phyloP scores from a whole-genome alignment of 768 basidiomycete genomes.

The Pleurotus tuber-regium region DNA sequence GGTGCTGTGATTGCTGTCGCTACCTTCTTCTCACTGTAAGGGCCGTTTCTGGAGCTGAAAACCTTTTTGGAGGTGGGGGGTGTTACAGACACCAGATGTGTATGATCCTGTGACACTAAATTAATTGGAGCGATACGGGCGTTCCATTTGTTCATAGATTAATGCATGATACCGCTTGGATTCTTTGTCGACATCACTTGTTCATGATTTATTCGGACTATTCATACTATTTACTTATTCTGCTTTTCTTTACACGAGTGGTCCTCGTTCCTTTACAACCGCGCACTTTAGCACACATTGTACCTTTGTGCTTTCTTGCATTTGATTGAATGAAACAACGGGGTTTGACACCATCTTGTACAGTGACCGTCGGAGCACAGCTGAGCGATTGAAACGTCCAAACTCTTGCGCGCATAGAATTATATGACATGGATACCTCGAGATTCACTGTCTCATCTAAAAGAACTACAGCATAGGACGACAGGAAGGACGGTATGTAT shows the following conservation, averaged over 20 bases:
- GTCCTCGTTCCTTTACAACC: not conserved
- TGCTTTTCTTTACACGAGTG: not conserved
- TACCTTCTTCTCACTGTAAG: slow-evolving; percentile 50
- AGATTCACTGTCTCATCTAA: no score
- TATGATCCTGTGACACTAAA: slow-evolving; percentile 17
- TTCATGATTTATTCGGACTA: slow-evolving; percentile 12
- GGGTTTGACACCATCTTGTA: slow-evolving; percentile 11
- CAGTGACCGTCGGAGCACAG: no score
- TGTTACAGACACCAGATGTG: slow-evolving; percentile 7
- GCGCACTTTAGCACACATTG: not conserved
- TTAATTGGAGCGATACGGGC: slow-evolving; percentile 9
- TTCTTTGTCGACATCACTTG: slow-evolving; percentile 12
- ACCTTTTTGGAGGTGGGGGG: slow-evolving; percentile 8
- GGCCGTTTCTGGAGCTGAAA: slow-evolving; percentile 1
- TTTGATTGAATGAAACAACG: slow-evolving; percentile 5
- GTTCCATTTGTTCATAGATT: slow-evolving; percentile 10
- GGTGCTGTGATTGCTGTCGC: slow-evolving; percentile 43
- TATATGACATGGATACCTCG: no score
- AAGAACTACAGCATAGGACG: no score
- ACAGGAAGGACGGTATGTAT: no score
- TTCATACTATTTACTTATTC: slow-evolving; percentile 11
- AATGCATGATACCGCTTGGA: slow-evolving; percentile 19
- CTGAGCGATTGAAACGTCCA: no score
- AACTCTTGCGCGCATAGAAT: no score
- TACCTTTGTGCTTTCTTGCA: slow-evolving; percentile 8